phyloP scores from a whole-genome alignment of 352 stramenopile genomes.

The Elongisporangium undulatum region DNA sequence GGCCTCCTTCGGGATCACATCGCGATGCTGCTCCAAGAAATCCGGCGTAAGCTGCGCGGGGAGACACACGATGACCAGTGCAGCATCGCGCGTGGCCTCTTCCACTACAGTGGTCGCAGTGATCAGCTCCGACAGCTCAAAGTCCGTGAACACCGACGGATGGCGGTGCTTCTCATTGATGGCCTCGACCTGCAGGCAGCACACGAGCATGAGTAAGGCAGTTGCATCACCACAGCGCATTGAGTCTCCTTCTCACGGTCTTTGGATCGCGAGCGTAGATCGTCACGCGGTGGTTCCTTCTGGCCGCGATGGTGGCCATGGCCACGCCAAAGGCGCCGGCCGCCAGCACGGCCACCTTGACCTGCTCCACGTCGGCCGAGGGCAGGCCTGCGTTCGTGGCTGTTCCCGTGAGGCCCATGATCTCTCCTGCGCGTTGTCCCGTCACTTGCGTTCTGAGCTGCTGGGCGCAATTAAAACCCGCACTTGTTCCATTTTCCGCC shows the following conservation, averaged over 20 bases:
- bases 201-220: neutral
- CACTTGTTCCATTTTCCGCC: neutral
- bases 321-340: constrained; percentile 96
- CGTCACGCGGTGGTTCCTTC: constrained; percentile 89
- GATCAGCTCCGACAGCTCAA: constrained; percentile 79
- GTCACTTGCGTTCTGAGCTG: neutral
- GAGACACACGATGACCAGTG: constrained; percentile 94
- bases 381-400: constrained; percentile 66
- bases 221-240: neutral
- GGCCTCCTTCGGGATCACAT: constrained; percentile 84
- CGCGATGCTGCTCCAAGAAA: constrained; percentile 86
- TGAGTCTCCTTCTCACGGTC: constrained; percentile 4
- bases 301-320: constrained; percentile 90
- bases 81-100: constrained; percentile 83
- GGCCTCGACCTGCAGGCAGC: constrained; percentile 55
- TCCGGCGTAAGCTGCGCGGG: constrained; percentile 93
- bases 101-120: constrained; percentile 87
- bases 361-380: constrained; percentile 64
- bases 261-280: constrained; percentile 88
- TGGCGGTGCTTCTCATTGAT: constrained; percentile 93
- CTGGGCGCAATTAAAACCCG: neutral
- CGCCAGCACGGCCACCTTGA: constrained; percentile 88
- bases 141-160: constrained; percentile 89
- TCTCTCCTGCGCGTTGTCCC: neutral
- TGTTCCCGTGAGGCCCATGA: neutral